These are phyloP conservation scores for Diaporthe amygdali DNA, from an alignment of 2,329 filamentous ascomycete species.

Conservation along the genomic window DNA sequence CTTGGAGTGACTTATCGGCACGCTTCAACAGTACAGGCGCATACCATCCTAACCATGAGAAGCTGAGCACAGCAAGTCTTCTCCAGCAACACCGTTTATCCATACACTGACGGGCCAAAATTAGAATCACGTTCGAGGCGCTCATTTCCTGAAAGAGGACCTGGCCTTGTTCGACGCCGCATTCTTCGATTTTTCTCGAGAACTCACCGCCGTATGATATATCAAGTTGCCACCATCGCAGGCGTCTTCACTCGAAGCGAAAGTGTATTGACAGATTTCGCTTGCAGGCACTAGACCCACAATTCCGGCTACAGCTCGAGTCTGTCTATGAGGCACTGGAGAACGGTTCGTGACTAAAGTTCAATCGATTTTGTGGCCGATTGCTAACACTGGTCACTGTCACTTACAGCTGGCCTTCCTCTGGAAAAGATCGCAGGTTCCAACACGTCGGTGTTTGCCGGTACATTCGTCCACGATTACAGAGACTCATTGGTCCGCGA, in stretches of 20 bases:
- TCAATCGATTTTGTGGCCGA: neutral
- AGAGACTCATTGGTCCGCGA: conserved; percentile 29
- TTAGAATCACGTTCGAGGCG: neutral
- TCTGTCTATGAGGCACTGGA: conserved; percentile 9
- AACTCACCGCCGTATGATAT: too few relatives aligned
- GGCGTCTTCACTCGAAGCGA: neutral
- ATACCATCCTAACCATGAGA: neutral
- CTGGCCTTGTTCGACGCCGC: neutral
- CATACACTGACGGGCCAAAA: neutral
- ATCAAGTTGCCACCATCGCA: too few relatives aligned
- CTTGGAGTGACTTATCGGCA: neutral
- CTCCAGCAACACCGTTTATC: too few relatives aligned
- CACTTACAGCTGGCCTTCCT: neutral
- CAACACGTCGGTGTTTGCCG: conserved; percentile 39
- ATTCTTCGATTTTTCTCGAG: conserved; percentile 6
- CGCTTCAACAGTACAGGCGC: neutral
- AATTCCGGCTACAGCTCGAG: conserved; percentile 1
- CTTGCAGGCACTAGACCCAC: neutral
- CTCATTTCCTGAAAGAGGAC: conserved; percentile 1
- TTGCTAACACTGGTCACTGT: neutral
- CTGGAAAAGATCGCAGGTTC: conserved; percentile 33
- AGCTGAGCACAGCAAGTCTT: neutral
- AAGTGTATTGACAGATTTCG: neutral
- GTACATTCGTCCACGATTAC: conserved; percentile 38
- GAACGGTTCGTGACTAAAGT: neutral